Conservation (phyloP, 768 basidiomycete species). For the Mycena leptocephala region DNA sequence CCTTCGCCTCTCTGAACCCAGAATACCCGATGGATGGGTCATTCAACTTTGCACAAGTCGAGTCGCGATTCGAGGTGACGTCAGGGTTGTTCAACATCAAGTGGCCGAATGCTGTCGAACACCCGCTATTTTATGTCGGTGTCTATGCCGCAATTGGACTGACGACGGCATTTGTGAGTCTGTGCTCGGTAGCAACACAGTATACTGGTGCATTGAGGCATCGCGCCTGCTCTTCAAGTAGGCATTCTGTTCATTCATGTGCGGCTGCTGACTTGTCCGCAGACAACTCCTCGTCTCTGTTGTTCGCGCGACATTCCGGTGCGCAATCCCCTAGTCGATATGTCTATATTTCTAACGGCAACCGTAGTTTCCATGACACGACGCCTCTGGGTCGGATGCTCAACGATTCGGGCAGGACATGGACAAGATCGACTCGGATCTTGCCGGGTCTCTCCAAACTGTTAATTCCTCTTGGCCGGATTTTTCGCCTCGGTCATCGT, state of each 20-base stretch:
- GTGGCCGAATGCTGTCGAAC: constrained; percentile 65
- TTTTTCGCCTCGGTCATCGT: constrained; percentile 85
- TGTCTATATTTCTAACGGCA: not conserved
- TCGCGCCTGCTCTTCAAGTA: constrained; percentile 57
- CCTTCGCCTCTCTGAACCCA: constrained; percentile 15
- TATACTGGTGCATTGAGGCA: constrained; percentile 68
- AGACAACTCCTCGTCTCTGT: constrained; percentile 63
- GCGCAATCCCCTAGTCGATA: not conserved
- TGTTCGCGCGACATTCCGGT: constrained; percentile 76
- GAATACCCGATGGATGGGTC: constrained; percentile 26
- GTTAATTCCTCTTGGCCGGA: constrained; percentile 86
- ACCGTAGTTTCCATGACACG: constrained; percentile 57
- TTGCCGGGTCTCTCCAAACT: constrained; percentile 78
- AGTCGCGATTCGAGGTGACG: not conserved
- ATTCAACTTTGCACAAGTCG: not conserved
- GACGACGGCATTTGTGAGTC: constrained; percentile 59
- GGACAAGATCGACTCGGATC: constrained; percentile 87
- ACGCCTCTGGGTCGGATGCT: constrained; percentile 92
- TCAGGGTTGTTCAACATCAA: constrained; percentile 34
- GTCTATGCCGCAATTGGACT: constrained; percentile 74
- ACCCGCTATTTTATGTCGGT: constrained; percentile 77
- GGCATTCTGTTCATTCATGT: not conserved
- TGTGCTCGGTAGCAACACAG: constrained; percentile 64
- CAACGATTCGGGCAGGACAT: constrained; percentile 84
- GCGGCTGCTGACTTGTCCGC: constrained; percentile 29